phyloP scores from a whole-genome alignment of 2,329 filamentous ascomycete species.

The Fusarium sp. region DNA sequence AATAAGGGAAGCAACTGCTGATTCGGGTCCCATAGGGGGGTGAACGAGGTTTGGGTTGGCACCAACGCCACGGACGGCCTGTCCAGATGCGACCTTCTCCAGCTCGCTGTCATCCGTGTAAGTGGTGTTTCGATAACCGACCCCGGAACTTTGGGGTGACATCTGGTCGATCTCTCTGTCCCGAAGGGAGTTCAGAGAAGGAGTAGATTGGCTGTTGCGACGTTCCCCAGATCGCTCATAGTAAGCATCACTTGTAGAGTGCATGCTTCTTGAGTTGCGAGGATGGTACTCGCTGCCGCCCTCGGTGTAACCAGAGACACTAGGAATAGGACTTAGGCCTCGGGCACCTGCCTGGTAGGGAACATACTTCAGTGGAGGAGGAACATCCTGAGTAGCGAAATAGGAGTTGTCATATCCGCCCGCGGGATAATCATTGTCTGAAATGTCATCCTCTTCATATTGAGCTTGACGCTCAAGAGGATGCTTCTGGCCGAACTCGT shows the following conservation, averaged over 20 bases:
- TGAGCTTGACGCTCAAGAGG: slow-evolving; percentile 57
- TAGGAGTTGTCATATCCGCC: slow-evolving; percentile 58
- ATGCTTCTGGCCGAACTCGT: slow-evolving; percentile 57
- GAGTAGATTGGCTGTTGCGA: slow-evolving; percentile 49
- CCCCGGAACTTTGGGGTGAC: slow-evolving; percentile 62
- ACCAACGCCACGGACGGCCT: slow-evolving; percentile 76
- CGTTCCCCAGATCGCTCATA: slow-evolving; percentile 63
- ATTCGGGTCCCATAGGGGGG: slow-evolving; percentile 80
- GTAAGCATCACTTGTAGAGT: slow-evolving; percentile 62
- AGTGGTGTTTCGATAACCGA: slow-evolving; percentile 65
- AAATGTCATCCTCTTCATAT: slow-evolving; percentile 52
- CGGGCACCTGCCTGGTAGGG: slow-evolving; percentile 76
- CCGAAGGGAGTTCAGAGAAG: slow-evolving; percentile 53
- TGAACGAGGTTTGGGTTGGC: slow-evolving; percentile 83
- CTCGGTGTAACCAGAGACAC: slow-evolving; percentile 87
- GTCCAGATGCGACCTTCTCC: slow-evolving; percentile 70
- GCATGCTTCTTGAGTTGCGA: slow-evolving; percentile 67
- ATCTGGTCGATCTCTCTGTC: slow-evolving; percentile 66
- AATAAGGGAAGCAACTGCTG: slow-evolving; percentile 86
- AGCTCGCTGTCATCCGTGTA: slow-evolving; percentile 67
- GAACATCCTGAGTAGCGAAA: slow-evolving; percentile 71
- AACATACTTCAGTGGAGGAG: slow-evolving; percentile 72
- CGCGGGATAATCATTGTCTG: slow-evolving; percentile 55
- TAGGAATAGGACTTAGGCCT: slow-evolving; percentile 88
- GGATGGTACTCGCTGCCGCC: slow-evolving; percentile 70